Evolutionary conservation across 2,329 filamentous ascomycete species (phyloP).

Genomic region (Mollisia scopiformis): DNA sequence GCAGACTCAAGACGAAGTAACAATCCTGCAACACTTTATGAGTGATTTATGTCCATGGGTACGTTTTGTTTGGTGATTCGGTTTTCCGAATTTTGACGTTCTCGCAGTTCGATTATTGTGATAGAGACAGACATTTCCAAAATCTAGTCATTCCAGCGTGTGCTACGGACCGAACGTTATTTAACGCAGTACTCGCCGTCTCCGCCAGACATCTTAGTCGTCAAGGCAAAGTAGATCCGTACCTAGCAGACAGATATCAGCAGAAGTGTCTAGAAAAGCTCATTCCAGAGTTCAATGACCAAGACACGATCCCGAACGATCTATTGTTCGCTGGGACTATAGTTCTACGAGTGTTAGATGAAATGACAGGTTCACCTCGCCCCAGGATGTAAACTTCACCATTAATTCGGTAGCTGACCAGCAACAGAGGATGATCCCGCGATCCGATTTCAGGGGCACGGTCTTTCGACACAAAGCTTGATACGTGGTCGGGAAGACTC

Average conservation of each 20-base stretch:
- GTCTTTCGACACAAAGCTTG: neutral
- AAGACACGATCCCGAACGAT: conserved; percentile 48
- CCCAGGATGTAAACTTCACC: neutral
- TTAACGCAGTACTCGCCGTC: conserved; percentile 34
- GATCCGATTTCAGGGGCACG: neutral
- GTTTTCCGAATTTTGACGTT: neutral
- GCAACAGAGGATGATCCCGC: neutral
- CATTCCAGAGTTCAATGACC: conserved; percentile 25
- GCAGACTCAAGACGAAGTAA: conserved; percentile 1
- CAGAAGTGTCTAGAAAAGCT: conserved; percentile 46
- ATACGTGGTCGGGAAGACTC: neutral
- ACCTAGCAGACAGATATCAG: conserved; percentile 49
- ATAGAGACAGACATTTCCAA: conserved; percentile 48
- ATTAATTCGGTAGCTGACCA: neutral
- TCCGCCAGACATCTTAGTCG: conserved; percentile 41
- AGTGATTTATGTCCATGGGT: conserved; percentile 17
- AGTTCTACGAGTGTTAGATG: conserved; percentile 59
- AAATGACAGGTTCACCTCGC: conserved; percentile 41
- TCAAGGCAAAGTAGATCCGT: conserved; percentile 27
- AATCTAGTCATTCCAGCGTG: conserved; percentile 56
- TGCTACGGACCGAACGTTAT: conserved; percentile 45
- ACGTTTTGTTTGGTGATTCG: neutral
- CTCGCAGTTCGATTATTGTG: conserved; percentile 23
- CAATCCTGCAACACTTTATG: conserved; percentile 12
- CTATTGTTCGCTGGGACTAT: conserved; percentile 57